Evolutionary conservation across 2,329 filamentous ascomycete species (phyloP).

Genomic region (Alternaria angustiovoidea): DNA sequence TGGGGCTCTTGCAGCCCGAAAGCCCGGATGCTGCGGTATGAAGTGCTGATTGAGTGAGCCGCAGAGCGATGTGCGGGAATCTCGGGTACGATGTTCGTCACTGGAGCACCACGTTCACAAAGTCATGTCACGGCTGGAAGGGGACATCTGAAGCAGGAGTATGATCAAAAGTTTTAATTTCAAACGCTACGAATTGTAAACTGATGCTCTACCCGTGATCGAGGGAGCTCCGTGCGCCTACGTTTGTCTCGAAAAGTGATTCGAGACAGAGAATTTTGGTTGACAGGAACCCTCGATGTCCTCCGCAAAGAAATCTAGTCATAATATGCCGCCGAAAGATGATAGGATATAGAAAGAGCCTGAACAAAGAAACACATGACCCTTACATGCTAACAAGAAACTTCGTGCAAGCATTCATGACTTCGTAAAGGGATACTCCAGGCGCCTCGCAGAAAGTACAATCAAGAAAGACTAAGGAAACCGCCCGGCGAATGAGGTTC

Average conservation of each 20-base stretch:
- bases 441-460: background rate
- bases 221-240: conserved; percentile 45
- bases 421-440: conserved; percentile 1
- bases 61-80: background rate
- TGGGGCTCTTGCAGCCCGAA: background rate
- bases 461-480: background rate
- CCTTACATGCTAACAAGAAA: background rate
- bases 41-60: background rate
- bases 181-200: conserved; percentile 28
- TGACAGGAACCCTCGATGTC: conserved; percentile 3
- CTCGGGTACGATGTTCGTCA: too few species aligned
- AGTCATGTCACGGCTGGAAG: background rate
- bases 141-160: background rate
- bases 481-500: background rate
- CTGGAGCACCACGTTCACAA: background rate
- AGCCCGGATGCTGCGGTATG: background rate
- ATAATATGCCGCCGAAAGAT: background rate
- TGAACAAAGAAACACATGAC: background rate
- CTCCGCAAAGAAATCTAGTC: background rate
- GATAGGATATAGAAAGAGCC: background rate
- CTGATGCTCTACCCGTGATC: conserved; percentile 39
- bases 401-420: background rate
- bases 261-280: conserved; percentile 15
- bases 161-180: conserved; percentile 1
- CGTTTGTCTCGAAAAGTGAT: conserved; percentile 20